Conservation (phyloP, 164 flowering plant species). For the Magnolia officinalis region DNA sequence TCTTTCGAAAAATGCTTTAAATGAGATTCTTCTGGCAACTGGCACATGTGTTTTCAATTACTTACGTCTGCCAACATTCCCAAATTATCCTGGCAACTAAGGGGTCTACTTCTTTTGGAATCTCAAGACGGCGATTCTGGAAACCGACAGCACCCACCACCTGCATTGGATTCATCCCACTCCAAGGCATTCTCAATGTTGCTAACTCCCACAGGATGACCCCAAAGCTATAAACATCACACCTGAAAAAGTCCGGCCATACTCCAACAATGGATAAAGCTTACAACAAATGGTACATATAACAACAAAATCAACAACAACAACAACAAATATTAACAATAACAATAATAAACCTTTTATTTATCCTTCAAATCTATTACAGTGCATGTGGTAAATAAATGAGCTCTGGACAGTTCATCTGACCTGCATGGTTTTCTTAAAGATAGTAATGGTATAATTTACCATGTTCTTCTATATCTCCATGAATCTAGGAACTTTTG, state of each 20-base stretch:
- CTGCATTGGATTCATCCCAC: constrained; percentile 99
- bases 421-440: too few relatives aligned
- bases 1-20: background rate
- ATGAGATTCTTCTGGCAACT: background rate
- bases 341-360: too few relatives aligned
- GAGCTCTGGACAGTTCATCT: too few relatives aligned
- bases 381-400: too few relatives aligned
- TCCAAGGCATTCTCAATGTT: constrained; percentile 92
- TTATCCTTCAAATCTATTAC: too few relatives aligned
- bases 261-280: background rate
- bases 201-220: constrained; percentile 98
- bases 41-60: background rate
- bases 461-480: too few relatives aligned
- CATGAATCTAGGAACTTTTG: too few relatives aligned
- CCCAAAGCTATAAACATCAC: constrained; percentile 98
- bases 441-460: too few relatives aligned
- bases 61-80: constrained; percentile 98
- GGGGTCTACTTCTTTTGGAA: constrained; percentile 91
- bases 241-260: constrained; percentile 40
- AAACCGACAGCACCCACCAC: constrained; percentile 99
- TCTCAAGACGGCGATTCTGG: constrained; percentile 86
- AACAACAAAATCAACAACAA: too few relatives aligned
- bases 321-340: too few relatives aligned
- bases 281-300: background rate
- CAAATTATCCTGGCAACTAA: constrained; percentile 72